Conservation (phyloP, 2,329 filamentous ascomycete species). For the Cercospora sp. region DNA sequence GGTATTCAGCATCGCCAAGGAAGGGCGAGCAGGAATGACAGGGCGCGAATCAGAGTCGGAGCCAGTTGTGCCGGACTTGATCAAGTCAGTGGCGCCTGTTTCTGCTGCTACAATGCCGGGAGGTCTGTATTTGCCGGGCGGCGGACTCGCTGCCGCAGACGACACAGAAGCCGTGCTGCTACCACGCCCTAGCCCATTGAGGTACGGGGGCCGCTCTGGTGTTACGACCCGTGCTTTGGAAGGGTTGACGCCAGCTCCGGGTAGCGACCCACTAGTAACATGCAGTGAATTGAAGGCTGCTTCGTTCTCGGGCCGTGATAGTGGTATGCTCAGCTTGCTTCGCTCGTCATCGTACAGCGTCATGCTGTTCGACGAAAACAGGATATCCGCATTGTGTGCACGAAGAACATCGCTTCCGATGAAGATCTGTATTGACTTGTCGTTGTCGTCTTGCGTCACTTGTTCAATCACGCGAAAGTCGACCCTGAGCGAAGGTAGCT, state of each 20-base stretch:
- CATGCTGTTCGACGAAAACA: conserved; percentile 90
- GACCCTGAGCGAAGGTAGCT: conserved; percentile 78
- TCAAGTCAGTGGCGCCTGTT: conserved; percentile 20
- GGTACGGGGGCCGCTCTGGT: conserved; percentile 22
- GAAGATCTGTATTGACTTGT: conserved; percentile 75
- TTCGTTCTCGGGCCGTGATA: conserved; percentile 90
- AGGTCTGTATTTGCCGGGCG: conserved; percentile 35
- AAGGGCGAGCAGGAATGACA: conserved; percentile 28
- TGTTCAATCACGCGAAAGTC: conserved; percentile 73
- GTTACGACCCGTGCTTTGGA: conserved; percentile 21
- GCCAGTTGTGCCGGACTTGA: conserved; percentile 27
- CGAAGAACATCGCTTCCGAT: conserved; percentile 86
- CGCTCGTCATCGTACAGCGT: conserved; percentile 82
- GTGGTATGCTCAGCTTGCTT: conserved; percentile 83
- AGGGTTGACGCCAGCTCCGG: conserved; percentile 50
- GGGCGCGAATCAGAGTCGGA: conserved; percentile 32
- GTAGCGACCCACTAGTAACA: conserved; percentile 50
- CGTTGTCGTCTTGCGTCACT: conserved; percentile 46
- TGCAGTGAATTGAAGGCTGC: conserved; percentile 73
- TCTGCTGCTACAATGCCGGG: conserved; percentile 34
- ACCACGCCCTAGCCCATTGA: conserved; percentile 38
- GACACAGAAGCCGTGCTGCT: conserved; percentile 29
- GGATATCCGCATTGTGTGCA: conserved; percentile 81
- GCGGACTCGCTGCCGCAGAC: conserved; percentile 34
- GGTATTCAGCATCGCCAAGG: conserved; percentile 30